phyloP scores from a whole-genome alignment of 805 yeast species.

The Schwanniomyces vanrijiae region DNA sequence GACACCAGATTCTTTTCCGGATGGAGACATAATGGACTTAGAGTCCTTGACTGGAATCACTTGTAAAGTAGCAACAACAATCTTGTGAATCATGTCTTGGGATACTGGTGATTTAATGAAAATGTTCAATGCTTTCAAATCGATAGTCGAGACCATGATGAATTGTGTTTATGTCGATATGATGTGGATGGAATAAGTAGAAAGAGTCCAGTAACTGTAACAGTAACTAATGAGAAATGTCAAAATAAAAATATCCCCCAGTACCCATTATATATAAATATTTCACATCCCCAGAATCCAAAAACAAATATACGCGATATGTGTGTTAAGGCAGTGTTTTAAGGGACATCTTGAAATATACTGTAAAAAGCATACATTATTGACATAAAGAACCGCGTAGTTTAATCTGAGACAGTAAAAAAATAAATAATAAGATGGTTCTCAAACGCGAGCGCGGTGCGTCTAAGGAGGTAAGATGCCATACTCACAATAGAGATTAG shows the following conservation, averaged over 20 bases:
- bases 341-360: not conserved
- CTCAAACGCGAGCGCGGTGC: conserved; percentile 2
- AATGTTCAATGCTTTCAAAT: conserved; percentile 54
- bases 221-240: not conserved
- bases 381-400: not conserved
- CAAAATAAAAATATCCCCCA: not conserved
- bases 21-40: conserved; percentile 21
- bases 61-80: conserved; percentile 65
- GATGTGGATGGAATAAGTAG: not conserved
- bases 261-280: not conserved
- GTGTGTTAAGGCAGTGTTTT: not conserved
- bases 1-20: conserved; percentile 20
- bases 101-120: conserved; percentile 67
- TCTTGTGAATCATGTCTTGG: conserved; percentile 70
- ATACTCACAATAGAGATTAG: not conserved
- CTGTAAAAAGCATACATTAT: not conserved
- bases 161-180: not conserved
- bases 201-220: not conserved
- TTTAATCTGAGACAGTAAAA: not conserved
- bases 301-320: not conserved
- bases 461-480: not conserved
- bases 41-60: conserved; percentile 61
- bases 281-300: not conserved
- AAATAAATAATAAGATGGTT: not conserved
- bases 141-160: conserved; percentile 16